A percentile compares a stretch with the other conserved stretches of the same genome.
Conservation (phyloP, 306 rosid species). For the Betula pendula region DNA sequence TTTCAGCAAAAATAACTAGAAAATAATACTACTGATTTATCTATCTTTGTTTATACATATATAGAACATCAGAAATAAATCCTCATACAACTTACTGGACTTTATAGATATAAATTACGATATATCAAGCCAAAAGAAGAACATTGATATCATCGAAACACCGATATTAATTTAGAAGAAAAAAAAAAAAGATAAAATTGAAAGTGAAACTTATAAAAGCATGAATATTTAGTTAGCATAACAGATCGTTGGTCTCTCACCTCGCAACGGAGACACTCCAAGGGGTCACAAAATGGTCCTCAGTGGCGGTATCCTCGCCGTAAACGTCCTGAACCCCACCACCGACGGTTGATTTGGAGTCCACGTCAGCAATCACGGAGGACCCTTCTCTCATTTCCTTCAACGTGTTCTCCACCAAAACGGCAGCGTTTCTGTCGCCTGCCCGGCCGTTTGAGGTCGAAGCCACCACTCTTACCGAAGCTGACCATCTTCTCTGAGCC, state of each 20-base stretch:
- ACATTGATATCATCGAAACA: neutral
- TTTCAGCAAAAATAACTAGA: neutral
- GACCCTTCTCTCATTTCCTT: slow-evolving; percentile 41
- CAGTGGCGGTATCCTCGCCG: slow-evolving; percentile 71
- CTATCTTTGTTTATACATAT: neutral
- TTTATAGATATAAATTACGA: neutral
- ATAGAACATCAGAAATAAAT: neutral
- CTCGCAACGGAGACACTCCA: slow-evolving; percentile 90
- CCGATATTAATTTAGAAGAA: neutral
- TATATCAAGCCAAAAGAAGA: neutral
- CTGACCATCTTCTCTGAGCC: slow-evolving; percentile 40
- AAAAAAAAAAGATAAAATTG: neutral
- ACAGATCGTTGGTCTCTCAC: slow-evolving; percentile 38
- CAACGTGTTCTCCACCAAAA: slow-evolving; percentile 51
- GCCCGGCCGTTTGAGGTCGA: slow-evolving; percentile 44
- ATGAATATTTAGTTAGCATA: neutral
- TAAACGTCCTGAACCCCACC: slow-evolving; percentile 71
- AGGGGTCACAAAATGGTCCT: slow-evolving; percentile 78
- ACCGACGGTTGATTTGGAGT: slow-evolving; percentile 32
- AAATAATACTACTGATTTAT: neutral
- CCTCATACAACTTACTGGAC: neutral
- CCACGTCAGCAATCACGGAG: slow-evolving; percentile 39
- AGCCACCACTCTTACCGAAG: slow-evolving; percentile 46
- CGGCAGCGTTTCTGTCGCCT: slow-evolving; percentile 57
- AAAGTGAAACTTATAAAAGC: neutral